A percentile compares a stretch with the other conserved stretches of the same genome.
phyloP scores from a whole-genome alignment of 805 yeast genomes.

The Blastobotrys americana region DNA sequence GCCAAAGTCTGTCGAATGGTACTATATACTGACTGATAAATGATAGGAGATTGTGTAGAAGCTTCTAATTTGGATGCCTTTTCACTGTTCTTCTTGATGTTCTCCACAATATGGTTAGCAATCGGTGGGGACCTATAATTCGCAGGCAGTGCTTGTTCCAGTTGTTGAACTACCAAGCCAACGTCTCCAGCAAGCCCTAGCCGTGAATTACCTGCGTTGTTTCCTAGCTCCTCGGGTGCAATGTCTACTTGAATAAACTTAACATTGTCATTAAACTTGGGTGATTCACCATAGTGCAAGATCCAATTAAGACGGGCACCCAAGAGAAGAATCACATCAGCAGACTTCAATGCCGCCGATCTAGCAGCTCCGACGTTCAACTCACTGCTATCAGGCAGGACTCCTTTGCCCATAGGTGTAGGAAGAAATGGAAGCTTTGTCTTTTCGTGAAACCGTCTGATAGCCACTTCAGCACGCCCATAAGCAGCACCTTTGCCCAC shows the following conservation, averaged over 20 bases:
- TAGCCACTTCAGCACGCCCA: constrained; percentile 33
- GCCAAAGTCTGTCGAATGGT: constrained; percentile 38
- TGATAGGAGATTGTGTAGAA: constrained; percentile 27
- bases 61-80: constrained; percentile 33
- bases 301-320: constrained; percentile 75
- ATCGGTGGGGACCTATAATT: constrained; percentile 28
- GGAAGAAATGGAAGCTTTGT: constrained; percentile 54
- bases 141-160: constrained; percentile 32
- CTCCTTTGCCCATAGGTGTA: constrained; percentile 77
- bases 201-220: constrained; percentile 33
- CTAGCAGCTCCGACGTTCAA: constrained; percentile 57
- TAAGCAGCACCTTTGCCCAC: constrained; percentile 63
- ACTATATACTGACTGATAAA: constrained; percentile 50
- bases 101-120: constrained; percentile 23
- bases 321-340: constrained; percentile 52
- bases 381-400: constrained; percentile 42
- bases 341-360: constrained; percentile 46
- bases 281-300: constrained; percentile 55
- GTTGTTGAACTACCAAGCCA: constrained; percentile 34
- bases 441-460: constrained; percentile 37
- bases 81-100: constrained; percentile 27
- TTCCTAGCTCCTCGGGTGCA: constrained; percentile 47
- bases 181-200: constrained; percentile 54
- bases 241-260: constrained; percentile 53
- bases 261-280: constrained; percentile 42